Percentiles rank a stretch among this genome's conserved stretches.
Conservation (phyloP, 129 eudicot species). For the Apium graveolens region DNA sequence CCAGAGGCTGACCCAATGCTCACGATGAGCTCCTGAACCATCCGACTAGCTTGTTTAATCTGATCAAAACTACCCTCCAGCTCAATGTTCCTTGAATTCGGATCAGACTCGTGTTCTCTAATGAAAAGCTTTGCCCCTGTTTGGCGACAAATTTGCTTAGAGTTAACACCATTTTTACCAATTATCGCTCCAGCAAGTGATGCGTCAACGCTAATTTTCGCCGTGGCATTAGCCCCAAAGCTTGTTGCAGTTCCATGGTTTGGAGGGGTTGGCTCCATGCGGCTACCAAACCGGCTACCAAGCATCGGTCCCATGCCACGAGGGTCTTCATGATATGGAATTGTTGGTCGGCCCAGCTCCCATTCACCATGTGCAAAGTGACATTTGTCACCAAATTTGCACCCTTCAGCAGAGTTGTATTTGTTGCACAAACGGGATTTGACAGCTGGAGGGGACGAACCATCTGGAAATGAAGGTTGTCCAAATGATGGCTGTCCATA, state of each 20-base stretch:
- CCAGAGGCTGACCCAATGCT: conserved; percentile 42
- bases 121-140: conserved; percentile 74
- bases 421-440: conserved; percentile 66
- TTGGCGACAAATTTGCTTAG: conserved; percentile 71
- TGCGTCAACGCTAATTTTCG: conserved; percentile 76
- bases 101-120: conserved; percentile 72
- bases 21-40: conserved; percentile 74
- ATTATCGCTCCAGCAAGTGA: conserved; percentile 75
- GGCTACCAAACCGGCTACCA: conserved; percentile 34
- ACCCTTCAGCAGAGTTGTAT: conserved; percentile 77
- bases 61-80: conserved; percentile 90
- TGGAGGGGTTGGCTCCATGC: conserved; percentile 49
- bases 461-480: conserved; percentile 56
- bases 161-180: conserved; percentile 80
- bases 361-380: conserved; percentile 89
- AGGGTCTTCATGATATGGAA: conserved; percentile 45
- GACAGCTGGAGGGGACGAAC: conserved; percentile 56
- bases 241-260: conserved; percentile 33
- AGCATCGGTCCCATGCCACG: conserved; percentile 48
- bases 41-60: conserved; percentile 63
- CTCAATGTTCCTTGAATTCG: conserved; percentile 69
- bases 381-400: conserved; percentile 82
- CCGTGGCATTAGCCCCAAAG: conserved; percentile 81
- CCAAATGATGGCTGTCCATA: conserved; percentile 18
- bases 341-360: conserved; percentile 75